Evolutionary conservation across 345 rosid species (phyloP), one percentile per base, ranked within the genome.

Genomic region (Toxicodendron radicans): DNA sequence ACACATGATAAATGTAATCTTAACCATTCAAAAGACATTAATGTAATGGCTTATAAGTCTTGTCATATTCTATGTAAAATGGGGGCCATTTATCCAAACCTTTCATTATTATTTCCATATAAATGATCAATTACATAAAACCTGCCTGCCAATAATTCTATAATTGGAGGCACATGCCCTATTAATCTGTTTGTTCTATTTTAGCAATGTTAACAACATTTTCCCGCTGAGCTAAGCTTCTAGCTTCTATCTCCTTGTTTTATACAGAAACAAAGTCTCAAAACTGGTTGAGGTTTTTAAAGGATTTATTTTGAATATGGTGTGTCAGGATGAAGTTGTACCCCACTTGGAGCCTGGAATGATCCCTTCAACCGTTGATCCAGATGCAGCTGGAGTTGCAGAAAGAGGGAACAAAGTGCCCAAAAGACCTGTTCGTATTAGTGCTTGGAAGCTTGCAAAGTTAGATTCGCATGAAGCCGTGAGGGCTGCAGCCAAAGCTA

Each of bases 291-390:
- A 23, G 14, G 32, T 43, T 30, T 51, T 46, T 68, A 27, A 49
- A 46, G 49, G 9, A 56, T 30, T 64, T 43, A n/a, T 66, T 57
- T 70, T 30, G 32, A 58, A 67, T 64, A 56, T 83, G 66, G 49
- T 21, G 53, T 68, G 49, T 58, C 86, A 95, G 99, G 99, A 95
- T 58, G 99, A 95, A 89, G 98, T 95, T 33, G 71, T 91, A 67
- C 98, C 99, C 57, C 99, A 95, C 85, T 81, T 93, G 84, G 98
- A 93, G 52, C 98, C 98, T 69, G 88, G 98, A 71, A 95, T 92
- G 97, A 88, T 95, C 61, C 99, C 98, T 7, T 95, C 98, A 12
- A 95, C 97, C 5, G 75, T 93, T 66, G 99, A 95, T 78, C 99
- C 99, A 12, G 97, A 95, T 84, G 96, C 94, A 33, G 84, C 92